A percentile compares a stretch with the other conserved stretches of the same genome.
phyloP scores from a whole-genome alignment of 139 green algal genomes.

The Chlorella vulgaris region DNA sequence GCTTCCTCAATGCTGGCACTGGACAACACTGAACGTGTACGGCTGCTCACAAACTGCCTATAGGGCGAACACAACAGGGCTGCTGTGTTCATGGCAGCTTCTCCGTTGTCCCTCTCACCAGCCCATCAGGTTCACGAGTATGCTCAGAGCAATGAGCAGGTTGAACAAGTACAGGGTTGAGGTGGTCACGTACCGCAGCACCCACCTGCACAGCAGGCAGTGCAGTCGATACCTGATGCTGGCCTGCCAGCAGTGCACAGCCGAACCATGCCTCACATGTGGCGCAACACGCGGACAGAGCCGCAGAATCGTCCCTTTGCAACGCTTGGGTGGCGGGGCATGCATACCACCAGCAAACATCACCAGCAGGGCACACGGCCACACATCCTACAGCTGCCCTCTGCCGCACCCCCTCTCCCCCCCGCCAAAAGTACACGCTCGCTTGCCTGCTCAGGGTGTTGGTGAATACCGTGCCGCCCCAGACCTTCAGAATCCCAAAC shows the following conservation, averaged over 20 bases:
- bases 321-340: too few species aligned
- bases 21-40: too few species aligned
- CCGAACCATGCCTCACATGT: neutral
- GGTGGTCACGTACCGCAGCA: slow-evolving; percentile 10
- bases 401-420: neutral
- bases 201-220: neutral
- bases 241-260: neutral
- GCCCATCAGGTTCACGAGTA: slow-evolving; percentile 33
- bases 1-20: too few species aligned
- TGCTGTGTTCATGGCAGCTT: too few species aligned
- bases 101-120: too few species aligned
- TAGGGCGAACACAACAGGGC: too few species aligned
- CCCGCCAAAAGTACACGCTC: neutral
- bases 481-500: slow-evolving; percentile 20
- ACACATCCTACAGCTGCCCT: neutral
- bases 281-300: too few species aligned
- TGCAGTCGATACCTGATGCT: neutral
- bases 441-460: neutral
- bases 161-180: neutral
- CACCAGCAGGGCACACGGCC: too few species aligned
- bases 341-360: too few species aligned
- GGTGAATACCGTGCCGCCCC: slow-evolving; percentile 14
- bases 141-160: slow-evolving; percentile 10
- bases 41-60: too few species aligned
- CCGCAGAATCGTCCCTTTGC: too few species aligned